A percentile compares a stretch with the other conserved stretches of the same genome.
Conservation (phyloP, 1,284 basidiomycete genomes). For the Rhodofomes roseus region DNA sequence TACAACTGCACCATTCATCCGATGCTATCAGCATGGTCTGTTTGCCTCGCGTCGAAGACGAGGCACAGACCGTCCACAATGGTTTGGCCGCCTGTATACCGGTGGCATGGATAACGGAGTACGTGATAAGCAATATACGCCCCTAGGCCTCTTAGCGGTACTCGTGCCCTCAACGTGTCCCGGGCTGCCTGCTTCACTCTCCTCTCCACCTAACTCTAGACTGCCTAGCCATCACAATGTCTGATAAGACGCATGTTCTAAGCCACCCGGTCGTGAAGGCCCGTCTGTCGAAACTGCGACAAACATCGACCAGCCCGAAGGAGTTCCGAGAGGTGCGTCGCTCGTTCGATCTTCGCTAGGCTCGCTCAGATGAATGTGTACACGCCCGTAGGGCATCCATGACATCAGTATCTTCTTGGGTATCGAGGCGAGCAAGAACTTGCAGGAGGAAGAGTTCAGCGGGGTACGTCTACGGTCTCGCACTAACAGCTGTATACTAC, state of each 20-base stretch:
- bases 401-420: conserved; percentile 72
- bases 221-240: conserved; percentile 22
- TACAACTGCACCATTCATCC: not conserved
- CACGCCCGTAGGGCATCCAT: conserved; percentile 50
- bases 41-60: too few species aligned
- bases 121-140: not conserved
- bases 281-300: conserved; percentile 68
- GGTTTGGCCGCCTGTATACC: not conserved
- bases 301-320: conserved; percentile 58
- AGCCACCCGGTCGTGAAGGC: conserved; percentile 73
- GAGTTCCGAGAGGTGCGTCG: conserved; percentile 71
- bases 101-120: not conserved
- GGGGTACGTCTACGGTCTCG: conserved; percentile 47
- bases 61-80: not conserved
- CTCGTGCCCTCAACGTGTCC: not conserved
- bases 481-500: not conserved
- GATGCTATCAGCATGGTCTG: not conserved
- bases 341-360: not conserved
- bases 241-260: conserved; percentile 46
- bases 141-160: not conserved
- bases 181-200: not conserved
- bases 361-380: not conserved
- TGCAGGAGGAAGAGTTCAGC: conserved; percentile 57
- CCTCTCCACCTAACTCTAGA: not conserved
- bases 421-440: conserved; percentile 67